Evolutionary conservation across 2,329 filamentous ascomycete genomes (phyloP).

Genomic region (Gyromitra esculenta): DNA sequence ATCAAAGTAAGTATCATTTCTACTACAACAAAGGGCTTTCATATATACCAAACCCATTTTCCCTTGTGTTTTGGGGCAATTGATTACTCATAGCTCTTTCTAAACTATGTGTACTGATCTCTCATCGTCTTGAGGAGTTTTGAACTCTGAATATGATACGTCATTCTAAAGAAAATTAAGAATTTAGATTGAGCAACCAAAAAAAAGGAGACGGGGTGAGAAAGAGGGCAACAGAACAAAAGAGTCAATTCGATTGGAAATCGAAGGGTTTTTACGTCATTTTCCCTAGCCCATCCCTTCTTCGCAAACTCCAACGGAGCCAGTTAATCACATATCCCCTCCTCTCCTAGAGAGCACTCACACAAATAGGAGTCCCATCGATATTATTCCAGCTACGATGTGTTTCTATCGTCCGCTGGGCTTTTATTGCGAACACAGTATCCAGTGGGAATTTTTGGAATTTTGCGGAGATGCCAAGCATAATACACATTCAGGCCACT

Average conservation of each 20-base stretch:
- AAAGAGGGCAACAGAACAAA: background rate
- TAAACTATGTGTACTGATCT: background rate
- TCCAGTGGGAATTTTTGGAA: constrained; percentile 29
- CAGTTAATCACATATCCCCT: background rate
- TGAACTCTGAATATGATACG: background rate
- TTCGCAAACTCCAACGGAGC: background rate
- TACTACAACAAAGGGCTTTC: constrained; percentile 35
- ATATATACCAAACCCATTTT: constrained; percentile 1
- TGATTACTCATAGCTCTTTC: constrained; percentile 18
- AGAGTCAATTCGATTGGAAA: background rate
- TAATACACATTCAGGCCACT: background rate
- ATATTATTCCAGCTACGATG: constrained; percentile 19
- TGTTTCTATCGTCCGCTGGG: constrained; percentile 30
- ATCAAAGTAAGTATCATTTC: constrained; percentile 41
- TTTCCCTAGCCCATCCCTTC: background rate
- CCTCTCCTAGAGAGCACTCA: background rate
- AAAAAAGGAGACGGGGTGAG: background rate
- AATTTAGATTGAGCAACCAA: background rate
- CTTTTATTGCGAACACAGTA: constrained; percentile 22
- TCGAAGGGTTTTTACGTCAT: background rate
- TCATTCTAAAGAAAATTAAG: constrained; percentile 16
- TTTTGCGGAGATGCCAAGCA: constrained; percentile 7
- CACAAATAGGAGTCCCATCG: constrained; percentile 1
- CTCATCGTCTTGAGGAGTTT: background rate
- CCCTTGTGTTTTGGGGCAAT: constrained; percentile 23